A percentile compares a stretch with the other conserved stretches of the same genome.
Evolutionary conservation across 108 stramenopile species (phyloP).

Genomic region (Nitzschia palea): DNA sequence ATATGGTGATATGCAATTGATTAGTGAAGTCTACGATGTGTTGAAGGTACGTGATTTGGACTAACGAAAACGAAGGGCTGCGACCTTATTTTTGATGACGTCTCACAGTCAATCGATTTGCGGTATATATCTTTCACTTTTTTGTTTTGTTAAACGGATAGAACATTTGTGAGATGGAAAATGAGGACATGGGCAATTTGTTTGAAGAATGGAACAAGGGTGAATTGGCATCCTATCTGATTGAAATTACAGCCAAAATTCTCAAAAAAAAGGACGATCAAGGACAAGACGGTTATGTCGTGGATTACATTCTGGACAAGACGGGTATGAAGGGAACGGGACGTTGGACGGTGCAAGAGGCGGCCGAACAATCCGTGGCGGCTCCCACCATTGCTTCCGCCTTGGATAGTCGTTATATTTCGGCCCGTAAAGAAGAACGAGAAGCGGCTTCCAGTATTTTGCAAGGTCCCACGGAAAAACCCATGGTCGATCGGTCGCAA

Average conservation of each 20-base stretch:
- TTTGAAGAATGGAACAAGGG: constrained; percentile 93
- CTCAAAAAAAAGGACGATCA: constrained; percentile 85
- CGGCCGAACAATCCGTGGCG: constrained; percentile 95
- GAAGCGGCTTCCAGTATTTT: constrained; percentile 77
- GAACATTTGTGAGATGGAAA: constrained; percentile 79
- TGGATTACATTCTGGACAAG: constrained; percentile 95
- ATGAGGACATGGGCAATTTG: constrained; percentile 90
- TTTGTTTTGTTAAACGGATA: constrained; percentile 15
- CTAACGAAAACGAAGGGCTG: too few relatives aligned
- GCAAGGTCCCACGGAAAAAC: constrained; percentile 80
- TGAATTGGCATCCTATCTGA: constrained; percentile 90
- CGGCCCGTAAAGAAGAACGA: constrained; percentile 92
- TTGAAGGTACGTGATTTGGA: constrained; percentile 52
- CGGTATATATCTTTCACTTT: too few relatives aligned
- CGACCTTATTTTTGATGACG: too few relatives aligned
- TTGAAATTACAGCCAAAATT: constrained; percentile 96
- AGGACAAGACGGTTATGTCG: constrained; percentile 74
- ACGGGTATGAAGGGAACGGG: constrained; percentile 99
- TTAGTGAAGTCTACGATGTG: constrained; percentile 96
- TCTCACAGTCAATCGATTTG: too few relatives aligned
- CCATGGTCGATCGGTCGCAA: constrained; percentile 85
- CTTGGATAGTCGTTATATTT: constrained; percentile 92
- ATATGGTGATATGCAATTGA: constrained; percentile 99
- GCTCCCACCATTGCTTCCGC: constrained; percentile 97
- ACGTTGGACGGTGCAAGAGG: constrained; percentile 98